Base-by-base conservation (phyloP, 306 rosid species). In the Corylus avellana region DNA sequence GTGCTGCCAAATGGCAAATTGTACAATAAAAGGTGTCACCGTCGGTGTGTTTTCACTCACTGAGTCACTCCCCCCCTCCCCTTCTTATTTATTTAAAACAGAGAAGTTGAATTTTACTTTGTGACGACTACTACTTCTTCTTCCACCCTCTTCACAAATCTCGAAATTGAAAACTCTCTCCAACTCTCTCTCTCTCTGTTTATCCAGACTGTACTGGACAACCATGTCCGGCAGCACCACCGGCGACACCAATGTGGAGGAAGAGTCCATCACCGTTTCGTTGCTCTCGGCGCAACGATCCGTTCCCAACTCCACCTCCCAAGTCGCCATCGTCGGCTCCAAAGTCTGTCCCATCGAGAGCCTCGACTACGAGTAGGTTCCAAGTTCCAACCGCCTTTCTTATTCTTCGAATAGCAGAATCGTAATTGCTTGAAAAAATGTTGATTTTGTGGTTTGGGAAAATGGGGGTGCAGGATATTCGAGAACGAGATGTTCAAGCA, bases 251-350 rank as follows among this genome's bases (percentile, higher is more conserved):
- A 80, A 74, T 67, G 79, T 46, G 1, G 87, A 82, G n/a, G 74
- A 82, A 13, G 97, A 89, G 14, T 78, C 92, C 46, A 74, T 82
- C 70, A 75, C 80, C 12, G 79, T 50, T 25, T 93, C 98, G 22
- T 73, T 93, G 61, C 79, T 94, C 22, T 83, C 85, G 71, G 68
- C 85, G 4, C 85, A 77, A 29, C 83, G 92, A 81, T 84, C 90
- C 59, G 37, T 42, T 5, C 35, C 82, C 44, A 95, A 90, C 66
- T 86, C 91, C 11, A 77, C 90, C 1, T 96, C 99, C 3, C 99
- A 96, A 83, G 98, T 93, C 49, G 99, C 99, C 46, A 84, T 96
- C 53, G 97, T 96, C 53, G 99, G 99, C 50, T 80, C 94, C 88
- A 88, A 90, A 78, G 94, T 96, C 84, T 83, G 92, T 83, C 99